Evolutionary conservation across 441 rosid genomes (phyloP).

Genomic region (Hura crepitans): DNA sequence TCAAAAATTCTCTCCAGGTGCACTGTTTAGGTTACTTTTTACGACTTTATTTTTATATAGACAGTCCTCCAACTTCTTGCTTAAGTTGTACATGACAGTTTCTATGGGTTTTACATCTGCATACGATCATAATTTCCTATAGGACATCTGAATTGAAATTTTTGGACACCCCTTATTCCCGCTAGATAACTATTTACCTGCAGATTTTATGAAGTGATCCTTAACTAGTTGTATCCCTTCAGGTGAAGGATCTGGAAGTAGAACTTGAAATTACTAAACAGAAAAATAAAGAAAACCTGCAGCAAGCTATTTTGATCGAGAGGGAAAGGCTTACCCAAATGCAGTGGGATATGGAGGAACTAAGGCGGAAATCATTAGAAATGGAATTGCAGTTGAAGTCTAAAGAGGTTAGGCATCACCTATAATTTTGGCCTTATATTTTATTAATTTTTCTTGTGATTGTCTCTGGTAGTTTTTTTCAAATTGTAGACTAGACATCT

Average conservation of each 20-base stretch:
- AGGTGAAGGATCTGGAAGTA: constrained; percentile 94
- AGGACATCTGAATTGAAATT: not conserved
- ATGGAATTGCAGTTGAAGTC: constrained; percentile 79
- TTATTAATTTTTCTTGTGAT: not conserved
- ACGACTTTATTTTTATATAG: not conserved
- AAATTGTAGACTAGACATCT: not conserved
- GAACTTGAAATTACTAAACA: constrained; percentile 87
- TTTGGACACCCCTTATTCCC: not conserved
- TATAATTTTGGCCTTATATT: constrained; percentile 7
- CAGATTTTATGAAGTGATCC: not conserved
- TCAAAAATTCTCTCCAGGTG: constrained; percentile 13
- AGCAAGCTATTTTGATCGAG: constrained; percentile 80
- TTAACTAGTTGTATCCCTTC: constrained; percentile 24
- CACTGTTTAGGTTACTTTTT: constrained; percentile 5
- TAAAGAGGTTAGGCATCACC: constrained; percentile 49
- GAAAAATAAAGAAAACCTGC: constrained; percentile 81
- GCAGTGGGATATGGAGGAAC: constrained; percentile 99
- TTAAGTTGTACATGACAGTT: not conserved
- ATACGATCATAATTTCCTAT: constrained; percentile 2
- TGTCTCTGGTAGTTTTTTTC: constrained; percentile 1
- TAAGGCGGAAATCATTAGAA: constrained; percentile 70
- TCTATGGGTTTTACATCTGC: not conserved
- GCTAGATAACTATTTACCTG: not conserved
- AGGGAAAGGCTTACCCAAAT: constrained; percentile 83
- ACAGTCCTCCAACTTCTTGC: not conserved